Evolutionary conservation across 75 land plant genomes (phyloP).

Genomic region (Pseudotsuga menziesii): DNA sequence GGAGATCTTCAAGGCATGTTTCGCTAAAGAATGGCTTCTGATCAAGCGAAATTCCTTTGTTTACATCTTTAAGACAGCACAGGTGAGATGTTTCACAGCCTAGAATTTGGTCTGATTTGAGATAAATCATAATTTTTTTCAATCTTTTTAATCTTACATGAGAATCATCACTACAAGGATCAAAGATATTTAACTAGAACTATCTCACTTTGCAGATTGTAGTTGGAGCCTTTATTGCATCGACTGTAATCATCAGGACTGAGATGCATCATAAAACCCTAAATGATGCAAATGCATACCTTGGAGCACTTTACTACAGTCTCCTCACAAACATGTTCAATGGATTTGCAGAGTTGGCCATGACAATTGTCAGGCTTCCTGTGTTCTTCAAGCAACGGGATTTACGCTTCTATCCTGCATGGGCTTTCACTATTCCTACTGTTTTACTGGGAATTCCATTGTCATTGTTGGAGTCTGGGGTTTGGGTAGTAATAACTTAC

Average conservation of each 20-base stretch:
- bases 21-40: conserved; percentile 72
- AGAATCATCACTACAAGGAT: too few relatives aligned
- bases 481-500: conserved; percentile 23
- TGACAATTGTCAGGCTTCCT: conserved; percentile 29
- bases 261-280: conserved; percentile 14
- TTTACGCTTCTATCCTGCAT: conserved; percentile 17
- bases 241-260: conserved; percentile 18
- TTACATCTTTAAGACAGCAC: conserved; percentile 48
- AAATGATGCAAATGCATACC: conserved; percentile 11
- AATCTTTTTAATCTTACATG: too few relatives aligned
- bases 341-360: conserved; percentile 23
- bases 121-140: background rate
- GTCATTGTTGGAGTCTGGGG: conserved; percentile 19
- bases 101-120: background rate
- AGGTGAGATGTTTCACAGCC: conserved; percentile 20
- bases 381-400: conserved; percentile 29
- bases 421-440: conserved; percentile 21
- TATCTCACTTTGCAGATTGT: conserved; percentile 10
- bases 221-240: conserved; percentile 13
- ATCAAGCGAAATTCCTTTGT: conserved; percentile 83
- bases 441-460: conserved; percentile 21
- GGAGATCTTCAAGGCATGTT: conserved; percentile 66
- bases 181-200: background rate
- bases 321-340: conserved; percentile 25
- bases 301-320: conserved; percentile 15